Evolutionary conservation across 202 grass and related monocot species (phyloP).

Genomic region (Bolboschoenoplectus hybrid): DNA sequence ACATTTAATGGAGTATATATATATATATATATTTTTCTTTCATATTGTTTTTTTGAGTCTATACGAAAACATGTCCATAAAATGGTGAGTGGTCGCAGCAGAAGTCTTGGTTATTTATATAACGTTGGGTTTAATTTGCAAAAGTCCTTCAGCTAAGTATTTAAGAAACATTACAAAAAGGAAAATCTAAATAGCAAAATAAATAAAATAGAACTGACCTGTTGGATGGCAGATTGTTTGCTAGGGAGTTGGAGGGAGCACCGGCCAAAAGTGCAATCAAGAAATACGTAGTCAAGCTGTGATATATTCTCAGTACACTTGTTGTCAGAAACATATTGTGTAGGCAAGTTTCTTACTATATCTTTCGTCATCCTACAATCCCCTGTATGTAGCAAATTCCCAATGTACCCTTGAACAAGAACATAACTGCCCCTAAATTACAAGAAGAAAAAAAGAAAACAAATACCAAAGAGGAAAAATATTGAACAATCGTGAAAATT

Average conservation of each 20-base stretch:
- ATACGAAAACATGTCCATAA: not conserved
- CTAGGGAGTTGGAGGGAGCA: constrained; percentile 58
- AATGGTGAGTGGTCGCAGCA: not conserved
- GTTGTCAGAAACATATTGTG: constrained; percentile 43
- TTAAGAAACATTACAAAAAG: not conserved
- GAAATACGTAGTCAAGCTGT: constrained; percentile 61
- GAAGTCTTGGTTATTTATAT: too few species aligned
- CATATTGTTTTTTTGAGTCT: not conserved
- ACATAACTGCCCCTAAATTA: constrained; percentile 65
- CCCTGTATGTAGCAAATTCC: constrained; percentile 63
- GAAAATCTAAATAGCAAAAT: not conserved
- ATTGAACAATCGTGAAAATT: not conserved
- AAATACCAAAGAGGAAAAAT: not conserved
- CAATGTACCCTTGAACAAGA: constrained; percentile 72
- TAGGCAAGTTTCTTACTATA: constrained; percentile 46
- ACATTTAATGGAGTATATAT: not conserved
- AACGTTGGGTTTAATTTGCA: not conserved
- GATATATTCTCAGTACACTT: constrained; percentile 30
- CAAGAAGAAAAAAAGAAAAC: not conserved
- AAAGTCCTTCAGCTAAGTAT: not conserved
- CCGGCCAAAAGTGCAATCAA: constrained; percentile 72
- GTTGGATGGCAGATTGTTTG: constrained; percentile 58
- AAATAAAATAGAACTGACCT: constrained; percentile 38
- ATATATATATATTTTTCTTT: not conserved
- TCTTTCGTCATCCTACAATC: constrained; percentile 67